Evolutionary conservation across 2,329 filamentous ascomycete genomes (phyloP).

Genomic region (Bertia moriformis): DNA sequence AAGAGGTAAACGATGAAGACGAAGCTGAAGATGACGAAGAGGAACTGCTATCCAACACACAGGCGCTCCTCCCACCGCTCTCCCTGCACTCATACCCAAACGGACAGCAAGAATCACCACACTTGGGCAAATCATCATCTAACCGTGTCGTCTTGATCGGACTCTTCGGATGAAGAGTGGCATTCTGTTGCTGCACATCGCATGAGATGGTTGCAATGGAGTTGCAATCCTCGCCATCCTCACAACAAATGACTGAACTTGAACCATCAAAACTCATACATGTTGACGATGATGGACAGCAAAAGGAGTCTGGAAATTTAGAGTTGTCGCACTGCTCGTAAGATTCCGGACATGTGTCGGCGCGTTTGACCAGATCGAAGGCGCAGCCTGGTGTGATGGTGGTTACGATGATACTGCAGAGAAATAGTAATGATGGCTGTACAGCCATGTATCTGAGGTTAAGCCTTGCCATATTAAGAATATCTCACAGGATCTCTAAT

Average conservation of each 20-base stretch:
- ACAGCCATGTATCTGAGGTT: too few relatives aligned
- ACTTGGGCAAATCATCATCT: constrained; percentile 20
- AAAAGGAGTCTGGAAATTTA: constrained; percentile 23
- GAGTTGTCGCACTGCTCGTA: constrained; percentile 18
- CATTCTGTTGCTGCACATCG: constrained; percentile 23
- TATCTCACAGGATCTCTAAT: background rate
- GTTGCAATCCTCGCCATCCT: constrained; percentile 20
- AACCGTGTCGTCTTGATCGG: constrained; percentile 23
- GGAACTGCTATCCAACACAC: too few relatives aligned
- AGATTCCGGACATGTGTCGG: constrained; percentile 3
- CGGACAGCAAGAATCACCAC: constrained; percentile 25
- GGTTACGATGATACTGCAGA: background rate
- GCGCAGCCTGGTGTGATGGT: constrained; percentile 2
- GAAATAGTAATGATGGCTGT: background rate
- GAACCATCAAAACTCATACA: constrained; percentile 24
- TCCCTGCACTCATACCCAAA: constrained; percentile 26
- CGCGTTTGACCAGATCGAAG: constrained; percentile 1
- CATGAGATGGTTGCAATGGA: constrained; percentile 25
- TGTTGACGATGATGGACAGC: constrained; percentile 20
- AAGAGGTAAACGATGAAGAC: background rate
- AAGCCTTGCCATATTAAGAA: too few relatives aligned
- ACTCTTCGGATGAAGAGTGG: constrained; percentile 16
- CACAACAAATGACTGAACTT: constrained; percentile 27
- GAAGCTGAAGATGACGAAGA: background rate
- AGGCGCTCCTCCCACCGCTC: too few relatives aligned